phyloP scores from a whole-genome alignment of 805 yeast genomes.

The Wickerhamomyces queroliae region DNA sequence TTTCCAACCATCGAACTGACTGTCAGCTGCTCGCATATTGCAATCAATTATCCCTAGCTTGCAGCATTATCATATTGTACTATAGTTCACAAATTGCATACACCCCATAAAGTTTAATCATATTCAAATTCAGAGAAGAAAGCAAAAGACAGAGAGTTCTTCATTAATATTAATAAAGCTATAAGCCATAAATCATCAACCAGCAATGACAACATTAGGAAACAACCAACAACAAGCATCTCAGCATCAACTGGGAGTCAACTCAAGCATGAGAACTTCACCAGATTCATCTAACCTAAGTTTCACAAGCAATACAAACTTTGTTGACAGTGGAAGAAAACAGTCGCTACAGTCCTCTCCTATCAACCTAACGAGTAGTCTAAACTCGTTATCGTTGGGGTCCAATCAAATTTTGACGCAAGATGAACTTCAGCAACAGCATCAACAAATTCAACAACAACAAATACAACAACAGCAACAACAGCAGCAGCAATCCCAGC shows the following conservation, averaged over 20 bases:
- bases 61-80: background rate
- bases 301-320: conserved; percentile 3
- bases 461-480: conserved; percentile 5
- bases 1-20: no score
- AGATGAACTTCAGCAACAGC: conserved; percentile 3
- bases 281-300: conserved; percentile 16
- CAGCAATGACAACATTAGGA: background rate
- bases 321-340: conserved; percentile 11
- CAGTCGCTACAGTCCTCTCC: conserved; percentile 20
- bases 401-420: conserved; percentile 1
- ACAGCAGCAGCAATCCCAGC: conserved; percentile 2
- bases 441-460: conserved; percentile 5
- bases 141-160: background rate
- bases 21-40: no score
- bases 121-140: background rate
- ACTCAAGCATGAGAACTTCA: conserved; percentile 15
- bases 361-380: conserved; percentile 12
- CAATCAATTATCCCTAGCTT: background rate
- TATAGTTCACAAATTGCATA: background rate
- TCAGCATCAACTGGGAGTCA: conserved; percentile 6
- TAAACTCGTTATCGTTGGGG: conserved; percentile 13
- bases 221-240: conserved; percentile 1
- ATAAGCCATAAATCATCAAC: background rate
- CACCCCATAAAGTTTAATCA: background rate
- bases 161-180: background rate